phyloP scores from a whole-genome alignment of 164 flowering plant genomes.

The Dillenia turbinata region DNA sequence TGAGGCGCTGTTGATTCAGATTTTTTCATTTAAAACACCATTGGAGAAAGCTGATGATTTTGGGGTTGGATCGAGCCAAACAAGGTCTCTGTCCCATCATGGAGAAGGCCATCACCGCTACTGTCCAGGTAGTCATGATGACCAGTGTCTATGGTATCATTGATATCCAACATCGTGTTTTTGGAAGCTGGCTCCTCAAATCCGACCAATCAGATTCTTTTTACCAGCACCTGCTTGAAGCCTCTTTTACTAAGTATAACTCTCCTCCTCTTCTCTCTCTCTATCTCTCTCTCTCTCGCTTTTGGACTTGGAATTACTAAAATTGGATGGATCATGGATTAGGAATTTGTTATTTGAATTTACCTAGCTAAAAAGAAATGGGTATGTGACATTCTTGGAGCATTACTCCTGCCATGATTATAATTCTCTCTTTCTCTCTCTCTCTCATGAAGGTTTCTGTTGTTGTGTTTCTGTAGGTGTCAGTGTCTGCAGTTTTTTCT shows the following conservation, averaged over 20 bases:
- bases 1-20: too few relatives aligned
- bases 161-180: slow-evolving; percentile 54
- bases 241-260: slow-evolving; percentile 83
- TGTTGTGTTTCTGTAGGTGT: too few relatives aligned
- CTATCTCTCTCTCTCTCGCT: background rate
- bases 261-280: too few relatives aligned
- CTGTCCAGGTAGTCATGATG: slow-evolving; percentile 41
- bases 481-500: too few relatives aligned
- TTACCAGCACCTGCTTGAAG: slow-evolving; percentile 66
- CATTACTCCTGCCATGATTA: too few relatives aligned
- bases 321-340: too few relatives aligned
- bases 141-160: slow-evolving; percentile 54
- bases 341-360: too few relatives aligned
- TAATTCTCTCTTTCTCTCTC: too few relatives aligned
- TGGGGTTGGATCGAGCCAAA: slow-evolving; percentile 74
- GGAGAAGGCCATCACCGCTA: slow-evolving; percentile 65
- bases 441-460: too few relatives aligned
- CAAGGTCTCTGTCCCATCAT: slow-evolving; percentile 72
- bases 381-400: too few relatives aligned
- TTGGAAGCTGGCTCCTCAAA: slow-evolving; percentile 37
- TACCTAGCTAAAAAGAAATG: background rate
- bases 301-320: too few relatives aligned
- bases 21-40: too few relatives aligned
- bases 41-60: slow-evolving; percentile 62
- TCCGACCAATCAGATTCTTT: slow-evolving; percentile 87